These are phyloP conservation scores for Tricholoma flavovirens DNA, from an alignment of 768 basidiomycete species.

Conservation along the genomic window DNA sequence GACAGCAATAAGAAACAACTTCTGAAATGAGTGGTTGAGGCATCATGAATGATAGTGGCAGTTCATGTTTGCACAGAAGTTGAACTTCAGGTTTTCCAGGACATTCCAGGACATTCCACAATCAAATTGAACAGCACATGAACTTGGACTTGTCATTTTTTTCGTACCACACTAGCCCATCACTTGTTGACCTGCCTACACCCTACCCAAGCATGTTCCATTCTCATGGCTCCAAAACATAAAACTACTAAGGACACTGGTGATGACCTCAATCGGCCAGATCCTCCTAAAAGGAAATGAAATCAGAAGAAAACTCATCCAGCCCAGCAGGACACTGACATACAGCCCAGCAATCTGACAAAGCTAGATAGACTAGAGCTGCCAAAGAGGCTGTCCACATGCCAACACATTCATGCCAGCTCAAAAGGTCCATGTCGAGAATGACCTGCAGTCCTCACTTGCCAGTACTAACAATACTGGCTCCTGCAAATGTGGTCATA, in stretches of 20 bases:
- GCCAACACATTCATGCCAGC: neutral
- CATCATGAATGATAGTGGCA: neutral
- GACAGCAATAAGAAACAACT: neutral
- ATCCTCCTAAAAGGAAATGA: no score
- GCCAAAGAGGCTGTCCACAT: neutral
- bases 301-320: neutral
- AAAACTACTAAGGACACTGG: no score
- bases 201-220: no score
- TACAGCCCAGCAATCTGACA: no score
- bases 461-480: no score
- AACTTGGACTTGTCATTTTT: neutral
- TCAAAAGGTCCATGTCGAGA: neutral
- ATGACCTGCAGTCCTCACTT: neutral
- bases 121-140: neutral
- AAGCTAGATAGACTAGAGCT: neutral
- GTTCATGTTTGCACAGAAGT: neutral
- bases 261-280: no score
- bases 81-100: neutral
- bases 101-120: no score
- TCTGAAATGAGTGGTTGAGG: no score
- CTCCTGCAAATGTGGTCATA: neutral
- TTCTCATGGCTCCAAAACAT: no score
- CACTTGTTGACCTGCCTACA: no score
- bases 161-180: no score
- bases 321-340: neutral